A percentile compares a stretch with the other conserved stretches of the same genome.
phyloP scores from a whole-genome alignment of 2,329 filamentous ascomycete species.

The Ilyonectria sp. region DNA sequence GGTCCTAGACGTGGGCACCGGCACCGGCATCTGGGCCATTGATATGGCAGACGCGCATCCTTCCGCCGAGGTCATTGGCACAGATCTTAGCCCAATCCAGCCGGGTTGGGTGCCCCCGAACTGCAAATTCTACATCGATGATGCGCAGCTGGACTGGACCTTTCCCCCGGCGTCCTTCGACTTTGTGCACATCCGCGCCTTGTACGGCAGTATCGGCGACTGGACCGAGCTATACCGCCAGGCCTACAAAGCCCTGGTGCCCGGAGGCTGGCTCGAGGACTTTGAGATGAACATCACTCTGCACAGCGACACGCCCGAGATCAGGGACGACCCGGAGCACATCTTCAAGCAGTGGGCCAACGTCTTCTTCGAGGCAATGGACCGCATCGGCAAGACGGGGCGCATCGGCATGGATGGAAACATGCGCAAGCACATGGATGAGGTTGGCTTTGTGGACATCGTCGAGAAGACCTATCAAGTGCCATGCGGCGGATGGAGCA shows the following conservation, averaged over 20 bases:
- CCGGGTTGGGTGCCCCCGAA: conserved; percentile 14
- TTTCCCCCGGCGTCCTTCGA: background rate
- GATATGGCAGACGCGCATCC: conserved; percentile 13
- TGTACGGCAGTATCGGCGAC: conserved; percentile 24
- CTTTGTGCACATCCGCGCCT: conserved; percentile 23
- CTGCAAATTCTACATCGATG: conserved; percentile 19
- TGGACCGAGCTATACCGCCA: conserved; percentile 22
- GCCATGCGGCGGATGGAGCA: conserved; percentile 36
- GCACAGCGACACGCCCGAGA: conserved; percentile 33
- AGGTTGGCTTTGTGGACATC: conserved; percentile 38
- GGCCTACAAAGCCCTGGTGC: conserved; percentile 8
- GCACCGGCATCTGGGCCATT: conserved; percentile 27
- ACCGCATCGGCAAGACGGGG: conserved; percentile 28
- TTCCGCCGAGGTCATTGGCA: conserved; percentile 8
- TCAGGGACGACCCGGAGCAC: conserved; percentile 34
- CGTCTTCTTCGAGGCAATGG: conserved; percentile 36
- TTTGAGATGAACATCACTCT: conserved; percentile 40
- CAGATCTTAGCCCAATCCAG: conserved; percentile 16
- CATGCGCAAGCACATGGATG: conserved; percentile 29
- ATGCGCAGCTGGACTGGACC: conserved; percentile 24
- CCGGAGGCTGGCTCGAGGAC: conserved; percentile 39
- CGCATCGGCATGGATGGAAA: conserved; percentile 33
- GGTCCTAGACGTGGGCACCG: conserved; percentile 22
- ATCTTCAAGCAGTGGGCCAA: conserved; percentile 39
- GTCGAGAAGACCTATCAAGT: conserved; percentile 35